Evolutionary conservation across 306 rosid species (phyloP).

Genomic region (Pyrus betulifolia): DNA sequence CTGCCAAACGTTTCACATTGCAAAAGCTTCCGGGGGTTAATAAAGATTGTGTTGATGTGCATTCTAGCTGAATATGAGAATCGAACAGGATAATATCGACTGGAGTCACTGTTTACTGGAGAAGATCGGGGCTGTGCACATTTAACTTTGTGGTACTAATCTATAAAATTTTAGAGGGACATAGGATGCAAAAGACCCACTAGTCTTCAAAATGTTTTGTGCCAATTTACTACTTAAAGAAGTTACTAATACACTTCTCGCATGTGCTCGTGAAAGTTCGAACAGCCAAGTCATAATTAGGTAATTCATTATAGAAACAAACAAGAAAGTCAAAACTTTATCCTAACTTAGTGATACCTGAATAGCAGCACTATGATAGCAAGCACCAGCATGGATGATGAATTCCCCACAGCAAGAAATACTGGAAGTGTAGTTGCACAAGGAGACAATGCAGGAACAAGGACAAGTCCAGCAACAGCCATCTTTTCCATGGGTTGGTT

Average conservation of each 20-base stretch:
- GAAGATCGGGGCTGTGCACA: neutral
- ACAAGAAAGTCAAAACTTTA: neutral
- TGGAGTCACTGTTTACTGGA: neutral
- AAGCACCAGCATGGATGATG: conserved; percentile 94
- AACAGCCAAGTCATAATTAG: conserved; percentile 8
- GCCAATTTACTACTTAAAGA: neutral
- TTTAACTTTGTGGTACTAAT: neutral
- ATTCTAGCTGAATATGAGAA: neutral
- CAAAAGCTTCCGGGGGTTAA: neutral
- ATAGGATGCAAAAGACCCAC: neutral
- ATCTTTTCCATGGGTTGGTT: conserved; percentile 97
- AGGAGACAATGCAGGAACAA: conserved; percentile 94
- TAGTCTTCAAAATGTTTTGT: neutral
- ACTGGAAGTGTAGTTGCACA: conserved; percentile 98
- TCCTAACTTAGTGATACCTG: conserved; percentile 42
- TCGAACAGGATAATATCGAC: neutral
- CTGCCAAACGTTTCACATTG: neutral
- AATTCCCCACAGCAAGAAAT: conserved; percentile 94
- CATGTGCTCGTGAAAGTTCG: neutral
- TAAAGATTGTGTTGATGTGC: neutral
- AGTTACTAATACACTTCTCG: neutral
- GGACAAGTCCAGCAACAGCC: conserved; percentile 98
- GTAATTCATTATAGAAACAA: neutral
- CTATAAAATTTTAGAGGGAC: neutral
- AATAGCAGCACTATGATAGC: conserved; percentile 80